Conservation (phyloP, 73 alveolate genomes). For the Halteria grandinella region DNA sequence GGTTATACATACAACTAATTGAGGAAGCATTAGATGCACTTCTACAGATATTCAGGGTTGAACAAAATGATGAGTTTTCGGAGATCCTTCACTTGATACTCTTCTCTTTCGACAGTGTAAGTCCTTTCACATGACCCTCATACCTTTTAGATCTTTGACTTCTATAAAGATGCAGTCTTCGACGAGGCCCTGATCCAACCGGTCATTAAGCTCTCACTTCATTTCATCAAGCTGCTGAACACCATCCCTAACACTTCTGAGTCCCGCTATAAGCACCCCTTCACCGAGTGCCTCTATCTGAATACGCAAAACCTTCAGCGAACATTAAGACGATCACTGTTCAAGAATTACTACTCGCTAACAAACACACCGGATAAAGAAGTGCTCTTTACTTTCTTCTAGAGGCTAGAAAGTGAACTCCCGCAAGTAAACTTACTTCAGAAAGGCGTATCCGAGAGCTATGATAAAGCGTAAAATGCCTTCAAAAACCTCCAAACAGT, state of each 20-base stretch:
- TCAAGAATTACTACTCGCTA: neutral
- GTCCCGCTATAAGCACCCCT: constrained; percentile 5
- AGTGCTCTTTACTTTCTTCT: constrained; percentile 6
- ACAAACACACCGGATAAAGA: neutral
- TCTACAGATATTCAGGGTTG: neutral
- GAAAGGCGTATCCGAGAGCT: constrained; percentile 1
- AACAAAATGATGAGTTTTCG: constrained; percentile 25
- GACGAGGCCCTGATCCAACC: constrained; percentile 19
- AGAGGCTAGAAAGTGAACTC: constrained; percentile 8
- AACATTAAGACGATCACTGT: constrained; percentile 27
- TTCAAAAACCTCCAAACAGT: neutral
- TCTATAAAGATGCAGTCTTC: constrained; percentile 25
- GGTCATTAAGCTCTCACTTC: neutral
- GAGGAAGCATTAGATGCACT: constrained; percentile 21
- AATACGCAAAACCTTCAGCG: constrained; percentile 16
- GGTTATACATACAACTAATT: constrained; percentile 27
- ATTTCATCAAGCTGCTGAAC: neutral
- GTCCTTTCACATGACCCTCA: neutral
- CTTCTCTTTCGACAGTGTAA: constrained; percentile 57
- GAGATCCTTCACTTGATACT: constrained; percentile 31
- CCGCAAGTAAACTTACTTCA: neutral
- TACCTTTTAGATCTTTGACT: constrained; percentile 25
- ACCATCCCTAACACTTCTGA: constrained; percentile 3
- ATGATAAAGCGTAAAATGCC: constrained; percentile 9
- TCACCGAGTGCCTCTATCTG: constrained; percentile 12